Conservation (phyloP, 1,284 basidiomycete genomes). For the Cutaneotrichosporon spelunceum region DNA sequence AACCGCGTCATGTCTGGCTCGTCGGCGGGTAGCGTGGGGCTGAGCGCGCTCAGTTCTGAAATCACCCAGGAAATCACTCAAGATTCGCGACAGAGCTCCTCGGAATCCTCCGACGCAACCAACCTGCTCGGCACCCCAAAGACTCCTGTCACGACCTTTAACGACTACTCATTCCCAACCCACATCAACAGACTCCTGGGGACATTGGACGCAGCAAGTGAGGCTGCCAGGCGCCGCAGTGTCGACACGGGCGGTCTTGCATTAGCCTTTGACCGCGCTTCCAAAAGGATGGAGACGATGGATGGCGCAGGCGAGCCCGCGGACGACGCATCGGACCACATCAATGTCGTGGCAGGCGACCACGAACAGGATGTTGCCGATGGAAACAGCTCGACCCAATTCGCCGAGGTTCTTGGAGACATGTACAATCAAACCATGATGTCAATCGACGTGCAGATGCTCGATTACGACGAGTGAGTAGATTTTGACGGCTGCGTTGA, state of each 20-base stretch:
- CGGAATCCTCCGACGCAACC: neutral
- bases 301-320: neutral
- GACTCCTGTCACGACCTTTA: neutral
- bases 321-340: constrained; percentile 1
- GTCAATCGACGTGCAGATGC: constrained; percentile 60
- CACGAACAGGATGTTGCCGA: constrained; percentile 50
- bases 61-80: neutral
- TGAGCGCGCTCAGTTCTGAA: neutral
- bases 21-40: neutral
- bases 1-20: neutral
- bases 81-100: neutral
- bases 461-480: constrained; percentile 47
- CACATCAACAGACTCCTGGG: constrained; percentile 9
- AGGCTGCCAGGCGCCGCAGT: constrained; percentile 58
- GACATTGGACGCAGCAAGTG: neutral
- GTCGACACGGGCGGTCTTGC: constrained; percentile 80
- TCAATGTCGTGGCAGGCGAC: constrained; percentile 21
- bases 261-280: constrained; percentile 63
- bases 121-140: neutral
- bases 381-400: constrained; percentile 55
- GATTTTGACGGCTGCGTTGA: neutral
- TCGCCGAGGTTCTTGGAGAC: constrained; percentile 73
- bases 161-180: constrained; percentile 2
- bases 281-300: constrained; percentile 12
- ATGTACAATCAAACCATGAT: constrained; percentile 74